Evolutionary conservation across 106 monocot genomes (phyloP).

Genomic region (Gastrodia elata): DNA sequence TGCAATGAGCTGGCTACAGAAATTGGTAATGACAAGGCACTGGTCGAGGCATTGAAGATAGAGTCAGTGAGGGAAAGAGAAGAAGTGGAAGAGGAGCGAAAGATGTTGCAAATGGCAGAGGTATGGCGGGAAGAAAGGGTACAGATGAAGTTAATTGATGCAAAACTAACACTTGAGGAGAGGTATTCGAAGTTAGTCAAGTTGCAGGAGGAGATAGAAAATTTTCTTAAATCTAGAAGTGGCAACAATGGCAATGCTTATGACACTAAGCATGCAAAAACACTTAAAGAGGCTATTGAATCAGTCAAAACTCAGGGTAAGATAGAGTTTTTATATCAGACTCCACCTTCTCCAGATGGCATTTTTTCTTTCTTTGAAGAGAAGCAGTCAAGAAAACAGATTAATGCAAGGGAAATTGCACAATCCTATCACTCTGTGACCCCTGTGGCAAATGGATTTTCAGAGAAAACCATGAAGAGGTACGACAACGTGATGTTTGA

Average conservation of each 20-base stretch:
- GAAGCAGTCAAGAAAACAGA: conserved; percentile 35
- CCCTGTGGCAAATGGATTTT: conserved; percentile 4
- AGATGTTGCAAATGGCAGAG: conserved; percentile 97
- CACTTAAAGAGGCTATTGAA: conserved; percentile 41
- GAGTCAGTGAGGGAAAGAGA: conserved; percentile 62
- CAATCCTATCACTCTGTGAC: conserved; percentile 28
- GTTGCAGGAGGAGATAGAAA: conserved; percentile 52
- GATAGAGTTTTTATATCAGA: conserved; percentile 68
- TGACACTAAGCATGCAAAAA: conserved; percentile 42
- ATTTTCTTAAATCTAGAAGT: conserved; percentile 23
- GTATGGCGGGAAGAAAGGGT: conserved; percentile 99
- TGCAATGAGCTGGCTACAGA: conserved; percentile 94
- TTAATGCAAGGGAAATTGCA: conserved; percentile 50
- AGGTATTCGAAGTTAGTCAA: conserved; percentile 62
- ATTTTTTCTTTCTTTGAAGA: conserved; percentile 81
- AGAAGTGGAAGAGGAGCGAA: conserved; percentile 89
- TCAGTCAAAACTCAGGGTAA: conserved; percentile 39
- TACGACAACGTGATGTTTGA: conserved; percentile 18
- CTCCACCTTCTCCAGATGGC: conserved; percentile 64
- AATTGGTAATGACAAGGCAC: conserved; percentile 79
- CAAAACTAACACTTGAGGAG: conserved; percentile 76
- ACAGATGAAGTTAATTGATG: conserved; percentile 96
- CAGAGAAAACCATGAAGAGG: conserved; percentile 17
- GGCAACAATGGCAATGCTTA: conserved; percentile 8
- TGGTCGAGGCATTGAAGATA: conserved; percentile 62